Evolutionary conservation across 2,329 filamentous ascomycete genomes (phyloP).

Genomic region (Fusarium virguliforme): DNA sequence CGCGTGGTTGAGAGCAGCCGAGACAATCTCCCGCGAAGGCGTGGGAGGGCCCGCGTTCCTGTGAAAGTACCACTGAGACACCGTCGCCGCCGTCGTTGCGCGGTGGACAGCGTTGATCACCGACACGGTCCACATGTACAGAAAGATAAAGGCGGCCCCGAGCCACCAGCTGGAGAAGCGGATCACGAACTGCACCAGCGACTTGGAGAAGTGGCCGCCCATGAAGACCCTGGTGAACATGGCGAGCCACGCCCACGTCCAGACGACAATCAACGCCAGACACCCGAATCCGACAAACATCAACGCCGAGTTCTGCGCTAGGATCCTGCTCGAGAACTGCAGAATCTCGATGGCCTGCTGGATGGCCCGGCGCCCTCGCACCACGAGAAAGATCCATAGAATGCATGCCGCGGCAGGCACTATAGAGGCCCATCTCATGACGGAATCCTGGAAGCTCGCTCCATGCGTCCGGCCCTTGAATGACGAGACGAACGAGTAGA

Average conservation of each 20-base stretch:
- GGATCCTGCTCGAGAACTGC: slow-evolving; percentile 91
- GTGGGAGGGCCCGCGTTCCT: slow-evolving; percentile 85
- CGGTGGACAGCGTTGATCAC: slow-evolving; percentile 91
- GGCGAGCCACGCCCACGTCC: slow-evolving; percentile 96
- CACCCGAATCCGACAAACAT: slow-evolving; percentile 87
- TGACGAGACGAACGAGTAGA: slow-evolving; percentile 93
- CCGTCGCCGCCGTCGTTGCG: slow-evolving; percentile 92
- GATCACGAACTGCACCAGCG: slow-evolving; percentile 80
- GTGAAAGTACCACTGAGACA: slow-evolving; percentile 99
- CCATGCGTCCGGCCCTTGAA: slow-evolving; percentile 85
- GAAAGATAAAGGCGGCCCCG: slow-evolving; percentile 89
- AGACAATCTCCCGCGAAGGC: slow-evolving; percentile 84
- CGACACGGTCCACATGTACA: slow-evolving; percentile 95
- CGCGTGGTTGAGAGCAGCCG: slow-evolving; percentile 86
- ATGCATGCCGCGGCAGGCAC: slow-evolving; percentile 81
- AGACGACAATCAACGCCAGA: slow-evolving; percentile 82
- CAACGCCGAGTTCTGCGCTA: slow-evolving; percentile 87
- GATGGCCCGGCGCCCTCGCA: slow-evolving; percentile 84
- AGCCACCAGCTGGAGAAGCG: slow-evolving; percentile 95
- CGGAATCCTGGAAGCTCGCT: slow-evolving; percentile 84
- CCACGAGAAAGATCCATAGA: slow-evolving; percentile 87
- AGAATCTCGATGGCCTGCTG: slow-evolving; percentile 89
- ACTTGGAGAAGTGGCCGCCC: slow-evolving; percentile 84
- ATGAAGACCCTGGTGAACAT: slow-evolving; percentile 98
- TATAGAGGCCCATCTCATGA: slow-evolving; percentile 90